These are phyloP conservation scores for Saturnispora galanensis DNA, from an alignment of 805 yeast genomes.

Conservation along the genomic window DNA sequence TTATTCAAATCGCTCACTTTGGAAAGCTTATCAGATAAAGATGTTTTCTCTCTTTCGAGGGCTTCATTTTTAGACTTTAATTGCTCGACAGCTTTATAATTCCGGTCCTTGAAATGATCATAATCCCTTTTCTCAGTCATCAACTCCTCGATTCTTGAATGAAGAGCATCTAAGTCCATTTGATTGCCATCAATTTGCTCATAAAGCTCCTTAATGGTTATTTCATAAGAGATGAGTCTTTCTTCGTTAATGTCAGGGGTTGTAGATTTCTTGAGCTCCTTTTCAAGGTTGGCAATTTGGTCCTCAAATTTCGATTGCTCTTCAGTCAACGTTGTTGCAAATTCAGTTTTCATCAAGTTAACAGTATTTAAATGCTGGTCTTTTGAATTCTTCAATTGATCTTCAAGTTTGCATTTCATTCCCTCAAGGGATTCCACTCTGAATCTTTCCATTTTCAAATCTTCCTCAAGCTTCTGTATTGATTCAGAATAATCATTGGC, in stretches of 20 bases:
- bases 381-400: background rate
- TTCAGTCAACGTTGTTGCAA: background rate
- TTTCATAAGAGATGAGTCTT: slow-evolving; percentile 5
- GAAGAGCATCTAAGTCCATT: background rate
- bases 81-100: background rate
- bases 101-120: background rate
- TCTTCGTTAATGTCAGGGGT: background rate
- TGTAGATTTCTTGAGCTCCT: background rate
- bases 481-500: background rate
- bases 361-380: background rate
- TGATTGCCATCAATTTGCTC: slow-evolving; percentile 6
- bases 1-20: background rate
- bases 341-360: slow-evolving; percentile 1
- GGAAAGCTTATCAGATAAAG: background rate
- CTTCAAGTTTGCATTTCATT: slow-evolving; percentile 8
- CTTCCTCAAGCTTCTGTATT: slow-evolving; percentile 3
- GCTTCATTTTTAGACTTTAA: background rate
- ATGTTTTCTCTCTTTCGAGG: background rate
- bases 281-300: background rate
- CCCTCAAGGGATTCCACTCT: slow-evolving; percentile 7
- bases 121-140: background rate
- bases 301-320: slow-evolving; percentile 1
- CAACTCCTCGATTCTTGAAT: background rate
- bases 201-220: slow-evolving; percentile 4
- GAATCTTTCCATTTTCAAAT: slow-evolving; percentile 7